Base-by-base conservation (phyloP, 352 stramenopile species). In the Phytophthora brassicae region DNA sequence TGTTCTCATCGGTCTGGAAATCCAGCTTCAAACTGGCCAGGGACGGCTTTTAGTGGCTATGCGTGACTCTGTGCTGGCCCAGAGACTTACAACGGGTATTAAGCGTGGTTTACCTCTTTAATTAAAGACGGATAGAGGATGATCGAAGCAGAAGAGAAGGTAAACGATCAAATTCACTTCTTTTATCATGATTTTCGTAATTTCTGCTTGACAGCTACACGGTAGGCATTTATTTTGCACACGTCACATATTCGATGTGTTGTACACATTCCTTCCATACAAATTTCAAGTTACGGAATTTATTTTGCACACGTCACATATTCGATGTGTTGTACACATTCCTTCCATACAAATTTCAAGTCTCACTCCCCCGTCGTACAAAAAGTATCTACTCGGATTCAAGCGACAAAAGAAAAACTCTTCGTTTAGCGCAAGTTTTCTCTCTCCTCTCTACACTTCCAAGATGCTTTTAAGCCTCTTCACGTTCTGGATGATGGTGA, bases 1-100 rank as follows among this genome's bases (percentile, higher is more conserved):
- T 19, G 74, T 91, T 35, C 54, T 91, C 16, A 60, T 91, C 4
- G 78, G 70, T 6, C 49, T 86, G 44, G 82, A 89, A 26, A 70
- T 87, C 31, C 75, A 91, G 56, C 67, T 89, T 36, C 77, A 87
- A 48, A 79, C 64, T 6, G 82, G 82, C 2, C 86, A 89, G 35
- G 79, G 75, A n/a, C 80, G 77, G 8, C 48, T 91, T 9, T 56
- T 91, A 3, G 78, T 91, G 7, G 77, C 77, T n/a, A 77, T 81
- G 43, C 72, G 61, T 4, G 74, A 91, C 28, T 55, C 69, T 0
- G 79, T 83, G 26, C 60, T 91, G 12, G 76, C 79, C 0, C 77
- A 91, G 42, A 65, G 74, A 31, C 68, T 91, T 16, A 61, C 57
- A 0, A 54, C 75, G n/a, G 75, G 60, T 29, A 77, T 91, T 51